phyloP scores from a whole-genome alignment of 148 eudicot genomes.

The Rhododendron henanense region DNA sequence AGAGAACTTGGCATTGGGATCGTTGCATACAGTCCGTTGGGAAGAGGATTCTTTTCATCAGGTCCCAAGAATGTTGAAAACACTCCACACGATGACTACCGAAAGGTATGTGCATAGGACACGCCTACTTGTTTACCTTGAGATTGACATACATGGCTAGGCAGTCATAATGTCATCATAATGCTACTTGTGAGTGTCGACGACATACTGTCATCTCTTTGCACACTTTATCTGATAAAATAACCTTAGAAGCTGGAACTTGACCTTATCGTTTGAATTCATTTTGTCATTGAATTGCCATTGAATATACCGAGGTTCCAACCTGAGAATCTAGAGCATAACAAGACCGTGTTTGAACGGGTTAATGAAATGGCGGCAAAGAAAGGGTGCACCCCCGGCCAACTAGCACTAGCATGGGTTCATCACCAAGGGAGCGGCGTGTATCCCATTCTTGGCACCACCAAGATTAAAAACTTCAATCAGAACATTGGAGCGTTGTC shows the following conservation, averaged over 20 bases:
- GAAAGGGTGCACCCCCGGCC: too few relatives aligned
- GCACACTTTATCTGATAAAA: neutral
- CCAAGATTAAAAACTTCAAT: too few relatives aligned
- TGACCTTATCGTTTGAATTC: neutral
- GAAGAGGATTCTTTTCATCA: slow-evolving; percentile 13
- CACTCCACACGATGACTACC: neutral
- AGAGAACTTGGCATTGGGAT: slow-evolving; percentile 24
- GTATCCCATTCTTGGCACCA: too few relatives aligned
- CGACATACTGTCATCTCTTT: neutral
- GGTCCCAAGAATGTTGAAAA: slow-evolving; percentile 4
- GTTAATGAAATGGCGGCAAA: too few relatives aligned
- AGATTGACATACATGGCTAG: neutral
- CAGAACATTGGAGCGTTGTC: too few relatives aligned
- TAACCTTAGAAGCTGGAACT: neutral
- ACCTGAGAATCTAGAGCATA: too few relatives aligned
- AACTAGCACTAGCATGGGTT: too few relatives aligned
- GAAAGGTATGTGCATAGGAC: neutral
- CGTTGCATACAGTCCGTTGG: slow-evolving; percentile 14
- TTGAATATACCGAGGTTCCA: too few relatives aligned
- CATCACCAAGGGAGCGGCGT: too few relatives aligned
- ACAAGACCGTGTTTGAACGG: too few relatives aligned
- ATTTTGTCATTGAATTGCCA: neutral
- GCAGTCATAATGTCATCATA: neutral
- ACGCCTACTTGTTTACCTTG: neutral
- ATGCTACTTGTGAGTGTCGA: neutral